Base-by-base conservation (phyloP, 116 monocot genomes). In the Cymodocea nodosa region DNA sequence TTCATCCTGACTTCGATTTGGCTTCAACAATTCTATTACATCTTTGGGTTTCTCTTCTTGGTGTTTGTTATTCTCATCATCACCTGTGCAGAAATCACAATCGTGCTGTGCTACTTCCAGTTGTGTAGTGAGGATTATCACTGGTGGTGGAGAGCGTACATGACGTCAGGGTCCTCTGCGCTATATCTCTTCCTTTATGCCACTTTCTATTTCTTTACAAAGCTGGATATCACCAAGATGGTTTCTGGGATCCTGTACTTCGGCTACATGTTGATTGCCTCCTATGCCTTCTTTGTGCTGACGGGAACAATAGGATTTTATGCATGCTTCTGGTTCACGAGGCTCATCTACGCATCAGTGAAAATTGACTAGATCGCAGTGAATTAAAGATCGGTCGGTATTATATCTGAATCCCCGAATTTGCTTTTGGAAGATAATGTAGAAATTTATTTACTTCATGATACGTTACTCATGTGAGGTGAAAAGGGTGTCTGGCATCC, bases 1-100 rank as follows among this genome's bases (percentile, higher is more conserved):
- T 98, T 98, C 75, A 98, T 98, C 48, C 75, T 98, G 23, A 84
- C 92, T 22, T 98, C 98, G 9, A 89, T 98, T 7, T 98, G 98
- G 98, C 88, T 98, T 39, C 79, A 98, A 36, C 98, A 98, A 69
- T 98, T 92, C 77, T 98, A 98, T 84, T 94, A 94, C 71, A 80
- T 94, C 50, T 94, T 94, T 48, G 94, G 94, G 6, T 94, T 94
- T 69, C 94, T 94, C 49, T 94, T 94, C 75, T 73, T 94, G 2
- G 94, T 94, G 3, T 94, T 94, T 73, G 22, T 86, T 62, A 94
- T 94, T 63, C 89, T 94, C 0, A 69, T 94, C 2, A 70, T 94
- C 67, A 94, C 94, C 30, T 94, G 94, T 68, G 89, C 89, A 0
- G 94, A 94, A 80, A 94, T 94, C 70, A 80, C 89, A 0, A 82